phyloP scores from a whole-genome alignment of 75 land plant species.

The Pinus tabuliformis region DNA sequence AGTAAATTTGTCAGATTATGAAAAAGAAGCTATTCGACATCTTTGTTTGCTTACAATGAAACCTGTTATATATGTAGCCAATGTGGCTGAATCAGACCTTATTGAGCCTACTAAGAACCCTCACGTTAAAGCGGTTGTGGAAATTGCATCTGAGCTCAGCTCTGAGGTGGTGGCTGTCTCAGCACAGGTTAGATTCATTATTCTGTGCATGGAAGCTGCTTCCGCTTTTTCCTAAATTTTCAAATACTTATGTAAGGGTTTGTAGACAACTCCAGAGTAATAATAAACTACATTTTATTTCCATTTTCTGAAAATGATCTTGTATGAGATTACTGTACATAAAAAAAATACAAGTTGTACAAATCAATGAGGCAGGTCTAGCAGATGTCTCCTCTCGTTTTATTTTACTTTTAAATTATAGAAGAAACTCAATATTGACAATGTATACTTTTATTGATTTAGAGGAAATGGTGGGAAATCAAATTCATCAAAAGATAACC shows the following conservation, averaged over 20 bases:
- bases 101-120: conserved; percentile 71
- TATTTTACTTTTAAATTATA: no score
- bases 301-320: no score
- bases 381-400: no score
- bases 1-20: conserved; percentile 72
- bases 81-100: conserved; percentile 94
- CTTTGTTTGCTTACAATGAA: conserved; percentile 99
- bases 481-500: no score
- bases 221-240: neutral
- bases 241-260: neutral
- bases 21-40: conserved; percentile 75
- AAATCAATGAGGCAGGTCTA: no score
- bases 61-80: conserved; percentile 94
- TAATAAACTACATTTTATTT: no score
- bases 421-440: no score
- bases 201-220: neutral
- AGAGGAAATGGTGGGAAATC: no score
- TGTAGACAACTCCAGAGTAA: no score
- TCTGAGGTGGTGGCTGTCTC: conserved; percentile 87
- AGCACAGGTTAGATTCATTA: conserved; percentile 67
- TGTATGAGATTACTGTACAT: no score
- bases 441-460: no score
- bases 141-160: conserved; percentile 65
- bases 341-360: no score
- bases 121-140: conserved; percentile 68